These are phyloP conservation scores for Lathyrus aphaca DNA, from an alignment of 306 rosid species.

Conservation along the genomic window DNA sequence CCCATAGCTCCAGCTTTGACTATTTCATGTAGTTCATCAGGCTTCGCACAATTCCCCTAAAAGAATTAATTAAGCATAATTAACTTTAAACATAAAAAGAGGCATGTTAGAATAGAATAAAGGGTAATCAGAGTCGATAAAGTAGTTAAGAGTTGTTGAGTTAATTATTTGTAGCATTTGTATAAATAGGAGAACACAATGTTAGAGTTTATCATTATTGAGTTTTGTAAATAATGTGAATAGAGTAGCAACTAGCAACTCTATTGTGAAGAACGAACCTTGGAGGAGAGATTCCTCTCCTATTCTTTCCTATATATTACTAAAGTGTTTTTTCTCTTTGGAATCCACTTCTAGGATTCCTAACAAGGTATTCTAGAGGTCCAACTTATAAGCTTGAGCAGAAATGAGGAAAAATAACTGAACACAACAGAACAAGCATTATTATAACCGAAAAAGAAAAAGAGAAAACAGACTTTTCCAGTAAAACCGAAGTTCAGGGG, in stretches of 20 bases:
- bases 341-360: too few relatives aligned
- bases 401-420: not conserved
- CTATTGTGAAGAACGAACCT: too few relatives aligned
- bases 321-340: too few relatives aligned
- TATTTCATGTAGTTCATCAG: conserved; percentile 72
- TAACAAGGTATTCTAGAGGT: conserved; percentile 6
- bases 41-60: conserved; percentile 82
- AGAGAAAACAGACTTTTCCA: conserved; percentile 66
- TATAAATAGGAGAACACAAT: too few relatives aligned
- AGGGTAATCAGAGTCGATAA: too few relatives aligned
- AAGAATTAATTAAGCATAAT: conserved; percentile 28
- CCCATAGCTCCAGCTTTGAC: conserved; percentile 95
- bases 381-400: conserved; percentile 12
- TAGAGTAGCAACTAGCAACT: too few relatives aligned
- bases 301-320: too few relatives aligned
- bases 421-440: conserved; percentile 1
- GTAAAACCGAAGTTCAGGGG: conserved; percentile 94
- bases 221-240: too few relatives aligned
- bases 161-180: too few relatives aligned
- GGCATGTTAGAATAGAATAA: not conserved
- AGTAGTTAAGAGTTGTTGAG: too few relatives aligned
- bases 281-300: too few relatives aligned
- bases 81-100: conserved; percentile 12
- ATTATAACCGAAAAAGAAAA: not conserved
- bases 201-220: too few relatives aligned